Conservation (phyloP, 257 asterid species). For the Solanum acaule region DNA sequence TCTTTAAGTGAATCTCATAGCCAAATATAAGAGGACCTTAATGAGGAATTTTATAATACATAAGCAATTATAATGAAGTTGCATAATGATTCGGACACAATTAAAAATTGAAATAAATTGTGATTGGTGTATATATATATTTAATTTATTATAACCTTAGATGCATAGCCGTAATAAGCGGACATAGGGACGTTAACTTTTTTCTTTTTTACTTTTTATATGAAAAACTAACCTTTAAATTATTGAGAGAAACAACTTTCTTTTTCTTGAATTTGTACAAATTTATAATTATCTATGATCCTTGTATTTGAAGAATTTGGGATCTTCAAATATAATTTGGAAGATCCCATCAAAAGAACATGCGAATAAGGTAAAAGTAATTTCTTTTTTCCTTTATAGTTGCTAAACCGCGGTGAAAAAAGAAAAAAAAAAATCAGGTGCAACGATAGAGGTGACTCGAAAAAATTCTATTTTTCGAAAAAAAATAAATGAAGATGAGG, state of each 20-base stretch:
- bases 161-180: neutral
- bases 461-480: neutral
- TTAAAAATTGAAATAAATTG: too few relatives aligned
- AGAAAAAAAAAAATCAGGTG: too few relatives aligned
- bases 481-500: neutral
- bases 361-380: neutral
- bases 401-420: neutral
- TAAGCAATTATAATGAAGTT: neutral
- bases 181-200: neutral
- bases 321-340: neutral
- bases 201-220: neutral
- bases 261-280: neutral
- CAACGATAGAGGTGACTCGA: neutral
- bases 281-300: neutral
- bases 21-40: neutral
- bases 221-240: neutral
- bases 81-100: too few relatives aligned
- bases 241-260: neutral
- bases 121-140: too few relatives aligned
- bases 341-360: neutral
- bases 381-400: neutral
- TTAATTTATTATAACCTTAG: neutral
- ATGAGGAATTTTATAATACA: neutral
- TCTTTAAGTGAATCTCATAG: neutral
- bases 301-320: neutral